A percentile compares a stretch with the other conserved stretches of the same genome.
Evolutionary conservation across 129 eudicot genomes (phyloP).

Genomic region (Glebionis coronaria): DNA sequence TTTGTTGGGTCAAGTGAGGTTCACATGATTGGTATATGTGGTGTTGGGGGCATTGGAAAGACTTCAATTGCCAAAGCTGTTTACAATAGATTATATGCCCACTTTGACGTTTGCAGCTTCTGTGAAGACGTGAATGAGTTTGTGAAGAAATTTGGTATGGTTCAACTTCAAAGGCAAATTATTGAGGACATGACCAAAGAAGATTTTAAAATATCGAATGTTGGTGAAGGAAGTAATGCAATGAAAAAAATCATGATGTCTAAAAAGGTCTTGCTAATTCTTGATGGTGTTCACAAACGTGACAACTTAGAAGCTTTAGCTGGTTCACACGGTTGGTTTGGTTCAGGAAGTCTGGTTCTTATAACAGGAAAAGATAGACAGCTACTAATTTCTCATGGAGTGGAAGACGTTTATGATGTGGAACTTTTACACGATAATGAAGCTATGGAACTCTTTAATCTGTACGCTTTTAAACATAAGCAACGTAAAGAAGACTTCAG

Average conservation of each 20-base stretch:
- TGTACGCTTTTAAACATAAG: constrained; percentile 19
- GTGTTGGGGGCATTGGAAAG: constrained; percentile 32
- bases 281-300: constrained; percentile 21
- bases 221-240: background rate
- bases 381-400: no score
- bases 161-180: constrained; percentile 22
- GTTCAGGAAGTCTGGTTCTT: no score
- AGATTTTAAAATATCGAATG: no score
- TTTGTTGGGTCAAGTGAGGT: constrained; percentile 21
- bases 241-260: constrained; percentile 10
- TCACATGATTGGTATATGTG: constrained; percentile 34
- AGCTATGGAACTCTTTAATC: constrained; percentile 21
- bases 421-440: constrained; percentile 6
- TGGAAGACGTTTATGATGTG: no score
- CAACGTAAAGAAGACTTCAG: constrained; percentile 5
- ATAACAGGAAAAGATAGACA: no score
- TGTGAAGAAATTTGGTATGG: constrained; percentile 14
- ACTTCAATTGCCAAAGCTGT: constrained; percentile 28
- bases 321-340: no score
- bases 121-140: background rate
- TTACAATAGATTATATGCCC: constrained; percentile 27
- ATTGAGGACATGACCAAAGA: background rate
- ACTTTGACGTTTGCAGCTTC: constrained; percentile 26
- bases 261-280: constrained; percentile 22
- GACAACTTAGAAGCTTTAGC: no score